Base-by-base conservation (phyloP, 2,329 filamentous ascomycete species). In the Xylariaceae sp. region DNA sequence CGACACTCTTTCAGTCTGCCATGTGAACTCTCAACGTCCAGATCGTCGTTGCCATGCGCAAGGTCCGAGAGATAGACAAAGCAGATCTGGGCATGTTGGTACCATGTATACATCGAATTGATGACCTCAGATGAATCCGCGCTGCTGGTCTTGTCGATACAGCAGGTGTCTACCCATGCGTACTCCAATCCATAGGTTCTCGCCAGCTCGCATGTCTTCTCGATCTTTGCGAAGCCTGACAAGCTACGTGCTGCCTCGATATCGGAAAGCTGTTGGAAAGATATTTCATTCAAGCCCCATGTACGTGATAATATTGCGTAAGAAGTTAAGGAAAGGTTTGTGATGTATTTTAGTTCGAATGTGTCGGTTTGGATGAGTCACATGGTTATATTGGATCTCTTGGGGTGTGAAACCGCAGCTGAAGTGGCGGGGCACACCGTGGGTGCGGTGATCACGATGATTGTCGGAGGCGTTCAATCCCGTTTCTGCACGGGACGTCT, bases 271-370 rank as follows among this genome's bases (percentile, higher is more conserved):
- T 68, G 63, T n/a, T 66, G 58, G 22, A 66, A 65, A 3, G 54
- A 55, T 1, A 69, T 58, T 45, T 72, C 68, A 1, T 64, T 63
- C 1, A 59, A 49, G 9, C 58, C 62, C 68, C 70, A 71, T 0
- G 66, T 70, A 42, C 71, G 70, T 2, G 69, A 71, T 1, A 73
- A 60, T 19, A 72, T 71, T 11, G 63, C 67, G 46, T 71, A 73
- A 0, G 47, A 43, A 6, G 11, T 16, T 13, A 13, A 14, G 2
- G 12, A 19, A 17, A 4, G 31, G 2, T 45, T 33, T 12, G 17
- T 18, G 31, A 45, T 7, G 10, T 50, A 34, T 31, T 50, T 34
- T 11, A 50, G 22, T 18, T 28, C 13, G 13, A 50, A 19, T 9
- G 41, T 50, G 18, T 39, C 19, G n/a, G 38, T 36, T n/a, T 45